Conservation (phyloP, 1,284 basidiomycete species). For the Sanghuangporus weigelae region DNA sequence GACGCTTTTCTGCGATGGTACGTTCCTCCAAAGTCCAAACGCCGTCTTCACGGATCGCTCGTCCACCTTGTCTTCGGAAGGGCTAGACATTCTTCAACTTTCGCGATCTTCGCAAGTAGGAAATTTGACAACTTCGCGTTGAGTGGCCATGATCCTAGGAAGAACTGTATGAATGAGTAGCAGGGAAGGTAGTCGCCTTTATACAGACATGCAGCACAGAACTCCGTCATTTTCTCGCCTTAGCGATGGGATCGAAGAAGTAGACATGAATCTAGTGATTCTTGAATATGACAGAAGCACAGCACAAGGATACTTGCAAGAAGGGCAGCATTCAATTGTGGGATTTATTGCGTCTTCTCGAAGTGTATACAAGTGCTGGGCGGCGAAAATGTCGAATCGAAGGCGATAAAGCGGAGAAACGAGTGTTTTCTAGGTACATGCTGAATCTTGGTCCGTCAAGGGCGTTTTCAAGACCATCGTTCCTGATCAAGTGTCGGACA, state of each 20-base stretch:
- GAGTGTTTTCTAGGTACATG: neutral
- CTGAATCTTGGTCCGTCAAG: too few relatives aligned
- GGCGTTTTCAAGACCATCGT: neutral
- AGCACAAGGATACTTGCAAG: too few relatives aligned
- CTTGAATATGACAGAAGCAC: too few relatives aligned
- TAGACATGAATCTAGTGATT: too few relatives aligned
- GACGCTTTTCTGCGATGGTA: constrained; percentile 31
- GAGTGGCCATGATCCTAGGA: neutral
- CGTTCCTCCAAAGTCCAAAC: constrained; percentile 30
- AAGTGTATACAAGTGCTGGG: neutral
- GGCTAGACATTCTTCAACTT: neutral
- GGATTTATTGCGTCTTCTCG: too few relatives aligned
- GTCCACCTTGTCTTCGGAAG: neutral
- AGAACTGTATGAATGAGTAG: neutral
- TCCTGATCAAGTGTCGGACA: neutral
- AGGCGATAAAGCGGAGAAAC: neutral
- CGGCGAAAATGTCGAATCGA: neutral
- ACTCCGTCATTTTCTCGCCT: too few relatives aligned
- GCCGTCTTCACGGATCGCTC: neutral
- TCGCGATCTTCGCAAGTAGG: neutral
- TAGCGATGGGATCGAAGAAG: too few relatives aligned
- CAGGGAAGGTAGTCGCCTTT: too few relatives aligned
- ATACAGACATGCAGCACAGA: too few relatives aligned
- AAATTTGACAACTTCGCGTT: neutral
- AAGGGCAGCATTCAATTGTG: too few relatives aligned